phyloP scores from a whole-genome alignment of 1,284 basidiomycete species.

The Polyporus tsugae region DNA sequence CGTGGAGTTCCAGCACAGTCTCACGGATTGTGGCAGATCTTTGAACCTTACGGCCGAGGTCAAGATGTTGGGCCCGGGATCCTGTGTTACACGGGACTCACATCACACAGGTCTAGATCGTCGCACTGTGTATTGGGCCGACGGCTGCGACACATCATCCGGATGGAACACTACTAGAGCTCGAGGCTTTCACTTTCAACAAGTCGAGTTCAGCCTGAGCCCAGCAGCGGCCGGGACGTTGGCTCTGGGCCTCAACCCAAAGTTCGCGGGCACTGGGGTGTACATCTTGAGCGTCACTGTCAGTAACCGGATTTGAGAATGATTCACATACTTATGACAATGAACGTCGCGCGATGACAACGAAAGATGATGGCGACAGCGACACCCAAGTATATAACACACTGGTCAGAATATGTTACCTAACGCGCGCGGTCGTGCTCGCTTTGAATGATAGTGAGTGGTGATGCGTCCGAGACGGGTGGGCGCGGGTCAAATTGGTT shows the following conservation, averaged over 20 bases:
- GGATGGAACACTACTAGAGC: too few species aligned
- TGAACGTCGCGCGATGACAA: neutral
- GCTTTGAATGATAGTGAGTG: neutral
- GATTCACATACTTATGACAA: too few species aligned
- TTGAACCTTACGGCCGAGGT: neutral
- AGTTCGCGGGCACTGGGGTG: neutral
- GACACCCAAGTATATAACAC: neutral
- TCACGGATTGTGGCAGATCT: neutral
- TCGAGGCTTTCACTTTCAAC: neutral
- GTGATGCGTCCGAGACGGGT: neutral
- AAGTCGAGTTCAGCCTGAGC: neutral
- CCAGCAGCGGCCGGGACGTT: neutral
- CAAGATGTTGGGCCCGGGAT: neutral
- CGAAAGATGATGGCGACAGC: neutral
- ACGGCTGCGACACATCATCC: too few species aligned
- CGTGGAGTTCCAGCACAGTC: neutral
- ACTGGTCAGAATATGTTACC: too few species aligned
- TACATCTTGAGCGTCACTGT: neutral
- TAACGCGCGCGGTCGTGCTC: neutral
- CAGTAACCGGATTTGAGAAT: too few species aligned
- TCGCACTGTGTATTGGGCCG: neutral
- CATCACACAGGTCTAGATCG: neutral
- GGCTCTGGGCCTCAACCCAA: neutral
- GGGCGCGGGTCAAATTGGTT: too few species aligned
- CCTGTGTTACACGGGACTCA: neutral